Base-by-base conservation (phyloP, 139 green algal species). In the Haematococcus lacustris region DNA sequence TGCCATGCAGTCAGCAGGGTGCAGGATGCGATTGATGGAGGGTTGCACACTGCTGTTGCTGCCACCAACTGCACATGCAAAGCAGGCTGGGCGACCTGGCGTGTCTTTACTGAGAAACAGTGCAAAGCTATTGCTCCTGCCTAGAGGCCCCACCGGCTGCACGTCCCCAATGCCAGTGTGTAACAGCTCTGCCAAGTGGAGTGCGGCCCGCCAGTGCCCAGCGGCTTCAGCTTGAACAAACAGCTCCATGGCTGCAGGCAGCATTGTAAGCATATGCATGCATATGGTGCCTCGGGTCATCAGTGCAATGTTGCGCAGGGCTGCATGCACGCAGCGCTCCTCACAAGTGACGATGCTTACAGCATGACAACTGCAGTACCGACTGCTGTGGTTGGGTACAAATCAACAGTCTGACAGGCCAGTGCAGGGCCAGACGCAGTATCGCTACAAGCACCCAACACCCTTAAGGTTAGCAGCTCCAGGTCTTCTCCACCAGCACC, bases 121-220 rank as follows among this genome's bases (percentile, higher is more conserved):
- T n/a, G n/a, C n/a, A n/a, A n/a, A n/a, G n/a, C n/a, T n/a, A n/a
- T n/a, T n/a, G n/a, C n/a, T n/a, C n/a, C n/a, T n/a, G n/a, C n/a
- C n/a, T n/a, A n/a, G n/a, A n/a, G n/a, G n/a, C n/a, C n/a, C n/a
- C 38, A 61, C 38, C 65, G 35, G 2, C 28, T 34, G 30, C 43
- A 63, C 71, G 51, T 35, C 33, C 3, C 68, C 76, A 2, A 34
- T 13, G n/a, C 71, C 80, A 9, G 40, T n/a, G 3, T 78, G 51
- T 35, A 81, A 69, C 65, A 78, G n/a, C 40, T 78, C 28, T 1
- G 75, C 77, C 32, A 88, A 67, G 38, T 70, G 76, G 68, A 78
- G 78, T 5, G 79, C 59, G 2, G 81, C 78, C 3, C 76, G 70
- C 81, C 81, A 86, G 74, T 79, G 69, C 33, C 81, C 84, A n/a